A percentile compares a stretch with the other conserved stretches of the same genome.
These are phyloP conservation scores for Wallacemonas sp. DNA, from an alignment of 208 protist species.

Conservation along the genomic window DNA sequence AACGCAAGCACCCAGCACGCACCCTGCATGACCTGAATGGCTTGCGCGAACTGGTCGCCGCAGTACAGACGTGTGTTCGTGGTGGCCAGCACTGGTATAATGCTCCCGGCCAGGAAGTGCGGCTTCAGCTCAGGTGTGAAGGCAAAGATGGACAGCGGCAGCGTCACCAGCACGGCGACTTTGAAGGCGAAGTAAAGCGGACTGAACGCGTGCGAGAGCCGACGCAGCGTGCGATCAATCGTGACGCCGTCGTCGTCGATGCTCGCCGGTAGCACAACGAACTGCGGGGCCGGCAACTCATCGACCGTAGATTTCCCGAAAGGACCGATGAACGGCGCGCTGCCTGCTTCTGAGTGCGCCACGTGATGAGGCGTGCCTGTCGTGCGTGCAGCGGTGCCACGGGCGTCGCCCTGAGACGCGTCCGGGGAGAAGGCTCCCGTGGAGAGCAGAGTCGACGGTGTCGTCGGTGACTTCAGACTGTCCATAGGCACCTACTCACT, in stretches of 20 bases:
- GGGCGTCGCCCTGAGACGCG: too few relatives aligned
- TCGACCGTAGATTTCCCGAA: background rate
- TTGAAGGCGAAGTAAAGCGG: conserved; percentile 12
- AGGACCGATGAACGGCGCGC: background rate
- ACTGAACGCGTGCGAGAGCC: conserved; percentile 4
- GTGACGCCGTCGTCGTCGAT: conserved; percentile 8
- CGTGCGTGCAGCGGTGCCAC: too few relatives aligned
- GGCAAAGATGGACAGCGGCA: conserved; percentile 9
- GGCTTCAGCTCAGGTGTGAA: background rate
- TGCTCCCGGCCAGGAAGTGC: conserved; percentile 3
- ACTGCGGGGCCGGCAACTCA: conserved; percentile 1
- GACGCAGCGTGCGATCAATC: background rate
- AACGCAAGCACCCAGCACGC: conserved; percentile 11
- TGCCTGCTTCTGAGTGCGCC: background rate
- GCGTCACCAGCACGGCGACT: conserved; percentile 6
- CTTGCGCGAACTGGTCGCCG: conserved; percentile 10
- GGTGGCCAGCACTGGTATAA: conserved; percentile 7
- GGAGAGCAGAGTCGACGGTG: too few relatives aligned
- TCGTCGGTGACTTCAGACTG: too few relatives aligned
- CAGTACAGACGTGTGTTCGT: conserved; percentile 12
- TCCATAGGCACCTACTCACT: too few relatives aligned
- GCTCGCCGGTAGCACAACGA: background rate
- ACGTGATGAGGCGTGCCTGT: background rate
- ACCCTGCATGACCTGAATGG: conserved; percentile 8
- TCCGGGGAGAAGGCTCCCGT: too few relatives aligned